Conservation (phyloP, 2,329 filamentous ascomycete genomes). For the Phyllachora maydis region DNA sequence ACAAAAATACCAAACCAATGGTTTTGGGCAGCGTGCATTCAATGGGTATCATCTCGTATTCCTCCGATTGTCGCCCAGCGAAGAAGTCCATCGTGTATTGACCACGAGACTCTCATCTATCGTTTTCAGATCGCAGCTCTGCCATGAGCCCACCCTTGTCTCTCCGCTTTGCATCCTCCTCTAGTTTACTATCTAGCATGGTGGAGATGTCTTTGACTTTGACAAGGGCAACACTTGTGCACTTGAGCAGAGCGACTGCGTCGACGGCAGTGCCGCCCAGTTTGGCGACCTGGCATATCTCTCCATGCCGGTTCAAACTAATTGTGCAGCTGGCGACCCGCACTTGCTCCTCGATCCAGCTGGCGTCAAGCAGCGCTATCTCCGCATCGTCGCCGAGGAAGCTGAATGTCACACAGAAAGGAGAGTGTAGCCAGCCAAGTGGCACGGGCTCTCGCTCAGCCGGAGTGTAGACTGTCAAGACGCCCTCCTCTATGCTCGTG, state of each 20-base stretch:
- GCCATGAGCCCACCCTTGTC: constrained; percentile 62
- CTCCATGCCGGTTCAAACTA: constrained; percentile 73
- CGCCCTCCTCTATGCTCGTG: constrained; percentile 66
- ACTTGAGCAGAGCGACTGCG: constrained; percentile 57
- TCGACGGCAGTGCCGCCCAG: constrained; percentile 69
- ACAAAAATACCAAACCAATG: too few species aligned
- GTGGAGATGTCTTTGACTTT: constrained; percentile 67
- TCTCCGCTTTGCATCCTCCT: constrained; percentile 57
- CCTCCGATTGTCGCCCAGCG: too few species aligned
- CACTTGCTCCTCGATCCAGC: constrained; percentile 55
- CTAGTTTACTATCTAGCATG: constrained; percentile 51
- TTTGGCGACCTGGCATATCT: constrained; percentile 83
- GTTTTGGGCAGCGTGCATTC: too few species aligned
- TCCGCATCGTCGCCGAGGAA: constrained; percentile 60
- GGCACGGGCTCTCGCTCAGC: constrained; percentile 80
- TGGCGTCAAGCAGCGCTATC: constrained; percentile 51
- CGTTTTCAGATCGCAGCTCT: constrained; percentile 69
- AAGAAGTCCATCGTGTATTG: too few species aligned
- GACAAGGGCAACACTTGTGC: constrained; percentile 49
- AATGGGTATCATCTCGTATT: too few species aligned
- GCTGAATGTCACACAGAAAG: constrained; percentile 77
- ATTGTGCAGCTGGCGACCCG: constrained; percentile 56
- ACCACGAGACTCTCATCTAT: too few species aligned
- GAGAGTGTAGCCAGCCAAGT: constrained; percentile 77
- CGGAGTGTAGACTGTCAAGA: constrained; percentile 63